Percentiles rank a stretch among this genome's conserved stretches.
These are phyloP conservation scores for Linnemannia elongata DNA, from an alignment of 192 early-diverging fungal species.

Conservation along the genomic window DNA sequence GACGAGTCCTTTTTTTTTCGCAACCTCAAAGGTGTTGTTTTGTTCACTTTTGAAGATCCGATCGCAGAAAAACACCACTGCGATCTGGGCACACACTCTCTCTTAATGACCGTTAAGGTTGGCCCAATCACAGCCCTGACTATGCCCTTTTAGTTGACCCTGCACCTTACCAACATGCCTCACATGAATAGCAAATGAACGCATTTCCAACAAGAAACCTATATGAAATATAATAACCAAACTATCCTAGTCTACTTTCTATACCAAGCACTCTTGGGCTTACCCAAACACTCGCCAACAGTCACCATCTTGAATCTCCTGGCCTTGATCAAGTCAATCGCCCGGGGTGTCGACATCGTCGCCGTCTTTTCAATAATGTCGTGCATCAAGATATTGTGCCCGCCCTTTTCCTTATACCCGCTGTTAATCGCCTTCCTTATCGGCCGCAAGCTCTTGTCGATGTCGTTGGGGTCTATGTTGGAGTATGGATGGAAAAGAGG, in stretches of 20 bases:
- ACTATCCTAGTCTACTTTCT: not conserved
- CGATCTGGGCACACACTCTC: too few relatives aligned
- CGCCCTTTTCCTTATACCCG: not conserved
- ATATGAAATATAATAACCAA: too few relatives aligned
- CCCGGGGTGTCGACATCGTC: slow-evolving; percentile 50
- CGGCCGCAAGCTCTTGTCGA: not conserved
- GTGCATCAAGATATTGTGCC: slow-evolving; percentile 50
- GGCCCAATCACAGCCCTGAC: not conserved
- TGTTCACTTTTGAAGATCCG: not conserved
- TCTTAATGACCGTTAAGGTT: not conserved
- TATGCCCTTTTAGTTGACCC: too few relatives aligned
- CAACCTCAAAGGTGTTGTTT: not conserved
- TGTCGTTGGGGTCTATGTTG: not conserved
- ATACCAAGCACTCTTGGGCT: slow-evolving; percentile 25
- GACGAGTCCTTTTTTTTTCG: not conserved
- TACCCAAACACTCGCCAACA: slow-evolving; percentile 59
- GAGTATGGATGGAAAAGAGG: too few relatives aligned
- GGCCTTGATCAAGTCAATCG: slow-evolving; percentile 52
- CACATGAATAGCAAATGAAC: too few relatives aligned
- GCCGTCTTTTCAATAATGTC: slow-evolving; percentile 54
- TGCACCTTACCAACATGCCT: too few relatives aligned
- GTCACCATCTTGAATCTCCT: slow-evolving; percentile 57
- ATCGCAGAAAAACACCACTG: not conserved
- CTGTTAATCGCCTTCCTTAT: not conserved
- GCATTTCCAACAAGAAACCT: too few relatives aligned